A percentile compares a stretch with the other conserved stretches of the same genome.
Conservation (phyloP, 2,329 filamentous ascomycete genomes). For the Aureobasidium sp. region DNA sequence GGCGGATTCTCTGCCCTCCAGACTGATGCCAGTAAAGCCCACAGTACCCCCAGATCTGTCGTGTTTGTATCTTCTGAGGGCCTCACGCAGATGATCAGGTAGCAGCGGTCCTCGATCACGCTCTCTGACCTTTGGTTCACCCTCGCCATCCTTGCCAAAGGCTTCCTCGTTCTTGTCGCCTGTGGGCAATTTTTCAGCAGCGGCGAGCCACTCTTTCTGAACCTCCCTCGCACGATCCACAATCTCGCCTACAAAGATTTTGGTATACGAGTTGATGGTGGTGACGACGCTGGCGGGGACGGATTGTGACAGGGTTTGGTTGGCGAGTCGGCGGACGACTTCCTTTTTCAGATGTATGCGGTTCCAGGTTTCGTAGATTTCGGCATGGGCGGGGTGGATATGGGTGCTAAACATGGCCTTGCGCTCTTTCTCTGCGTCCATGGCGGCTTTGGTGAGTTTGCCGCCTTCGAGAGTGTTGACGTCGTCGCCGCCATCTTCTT, state of each 20-base stretch:
- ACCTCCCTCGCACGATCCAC: conserved; percentile 63
- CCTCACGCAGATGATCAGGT: conserved; percentile 67
- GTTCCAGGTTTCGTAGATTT: conserved; percentile 62
- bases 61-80: conserved; percentile 57
- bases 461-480: conserved; percentile 48
- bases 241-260: conserved; percentile 67
- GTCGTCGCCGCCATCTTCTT: conserved; percentile 48
- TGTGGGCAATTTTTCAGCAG: conserved; percentile 48
- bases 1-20: conserved; percentile 38
- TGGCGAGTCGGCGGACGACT: conserved; percentile 66
- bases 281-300: conserved; percentile 65
- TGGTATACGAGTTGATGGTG: conserved; percentile 66
- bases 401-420: conserved; percentile 52
- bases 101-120: conserved; percentile 50
- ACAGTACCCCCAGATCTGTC: conserved; percentile 53
- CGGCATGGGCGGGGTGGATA: conserved; percentile 58
- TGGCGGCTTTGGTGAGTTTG: conserved; percentile 46
- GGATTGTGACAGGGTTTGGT: conserved; percentile 71
- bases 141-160: conserved; percentile 16
- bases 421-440: conserved; percentile 59
- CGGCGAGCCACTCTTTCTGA: conserved; percentile 60
- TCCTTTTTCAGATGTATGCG: conserved; percentile 59
- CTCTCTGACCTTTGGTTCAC: conserved; percentile 20
- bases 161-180: conserved; percentile 31
- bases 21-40: conserved; percentile 41